Evolutionary conservation across 164 flowering plant species (phyloP), one percentile per base, ranked within the genome.

Genomic region (Annona squamosa): DNA sequence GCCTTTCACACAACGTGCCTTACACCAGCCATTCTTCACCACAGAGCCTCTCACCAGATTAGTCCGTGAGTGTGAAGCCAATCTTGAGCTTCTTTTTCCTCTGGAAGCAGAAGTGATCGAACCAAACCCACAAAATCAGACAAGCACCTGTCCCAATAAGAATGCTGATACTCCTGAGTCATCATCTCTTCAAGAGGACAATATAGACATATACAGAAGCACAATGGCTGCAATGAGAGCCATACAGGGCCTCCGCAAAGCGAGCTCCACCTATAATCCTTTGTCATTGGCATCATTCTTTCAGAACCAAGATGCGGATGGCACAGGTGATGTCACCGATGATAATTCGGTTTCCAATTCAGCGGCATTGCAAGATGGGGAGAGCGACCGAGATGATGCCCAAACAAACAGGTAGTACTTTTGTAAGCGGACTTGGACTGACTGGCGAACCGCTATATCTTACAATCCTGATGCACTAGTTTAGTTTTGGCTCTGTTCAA

Each of bases 61-160:
- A 65, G 89, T 93, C 46, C 90, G 72, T 17, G 91, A 91, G 46
- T 93, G 98, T 65, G 96, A 93, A 78, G 88, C 77, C 48, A 92
- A 88, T 77, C 91, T 92, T 3, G 94, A 89, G 78, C 79, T 84
- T 48, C 94, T 93, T 65, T 93, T 93, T 73, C 98, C 98, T 4
- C n/a, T 57, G 45, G 90, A 89, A 82, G 91, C 89, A 45, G 97
- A 92, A 81, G 89, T 90, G 4, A 72, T 88, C 63, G 89, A 90
- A 80, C 79, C 93, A 9, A 71, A 77, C 19, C 45, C 65, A 41
- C 75, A 59, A 66, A 75, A 79, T 44, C 69, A 76, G 43, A 70
- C 71, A 17, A 71, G 57, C 17, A 61, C 67, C 26, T 12, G 46
- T 3, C 63, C 48, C 66, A 71, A 80, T 62, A 9, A 63, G n/a